These are phyloP conservation scores for Cladosporium cucumerinum DNA, from an alignment of 2,329 filamentous ascomycete species.

Conservation along the genomic window DNA sequence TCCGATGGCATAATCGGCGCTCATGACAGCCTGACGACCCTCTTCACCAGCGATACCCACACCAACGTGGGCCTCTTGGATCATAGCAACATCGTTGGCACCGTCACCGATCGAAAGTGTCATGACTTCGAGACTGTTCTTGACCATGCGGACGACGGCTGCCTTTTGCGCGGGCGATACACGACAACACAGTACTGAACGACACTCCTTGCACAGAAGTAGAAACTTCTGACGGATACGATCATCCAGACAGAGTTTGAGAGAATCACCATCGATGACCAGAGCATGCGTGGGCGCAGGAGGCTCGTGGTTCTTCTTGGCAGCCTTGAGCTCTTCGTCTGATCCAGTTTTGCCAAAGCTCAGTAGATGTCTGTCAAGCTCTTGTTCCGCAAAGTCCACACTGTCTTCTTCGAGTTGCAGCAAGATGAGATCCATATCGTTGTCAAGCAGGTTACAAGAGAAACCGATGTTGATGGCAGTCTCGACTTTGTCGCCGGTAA, in stretches of 20 bases:
- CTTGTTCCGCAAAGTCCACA: conserved; percentile 59
- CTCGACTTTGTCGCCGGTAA: conserved; percentile 98
- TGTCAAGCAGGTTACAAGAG: conserved; percentile 94
- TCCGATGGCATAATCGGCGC: conserved; percentile 90
- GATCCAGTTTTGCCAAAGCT: conserved; percentile 77
- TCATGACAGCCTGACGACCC: conserved; percentile 91
- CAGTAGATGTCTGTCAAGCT: conserved; percentile 70
- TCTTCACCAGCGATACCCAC: conserved; percentile 93
- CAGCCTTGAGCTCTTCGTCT: conserved; percentile 76
- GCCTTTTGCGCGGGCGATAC: conserved; percentile 97
- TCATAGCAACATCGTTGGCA: conserved; percentile 96
- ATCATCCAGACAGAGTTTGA: conserved; percentile 83
- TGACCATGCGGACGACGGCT: conserved; percentile 93
- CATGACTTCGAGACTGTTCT: conserved; percentile 91
- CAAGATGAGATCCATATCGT: conserved; percentile 94
- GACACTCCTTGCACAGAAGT: conserved; percentile 93
- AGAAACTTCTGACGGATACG: conserved; percentile 86
- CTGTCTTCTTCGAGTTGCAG: conserved; percentile 79
- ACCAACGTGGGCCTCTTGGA: conserved; percentile 94
- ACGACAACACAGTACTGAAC: conserved; percentile 92
- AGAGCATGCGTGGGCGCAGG: conserved; percentile 86
- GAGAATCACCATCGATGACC: conserved; percentile 89
- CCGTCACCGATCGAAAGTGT: conserved; percentile 90
- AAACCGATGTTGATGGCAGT: conserved; percentile 99
- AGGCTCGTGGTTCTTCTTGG: conserved; percentile 78